A percentile compares a stretch with the other conserved stretches of the same genome.
Conservation (phyloP, 345 rosid genomes). For the Nephelium lappaceum region DNA sequence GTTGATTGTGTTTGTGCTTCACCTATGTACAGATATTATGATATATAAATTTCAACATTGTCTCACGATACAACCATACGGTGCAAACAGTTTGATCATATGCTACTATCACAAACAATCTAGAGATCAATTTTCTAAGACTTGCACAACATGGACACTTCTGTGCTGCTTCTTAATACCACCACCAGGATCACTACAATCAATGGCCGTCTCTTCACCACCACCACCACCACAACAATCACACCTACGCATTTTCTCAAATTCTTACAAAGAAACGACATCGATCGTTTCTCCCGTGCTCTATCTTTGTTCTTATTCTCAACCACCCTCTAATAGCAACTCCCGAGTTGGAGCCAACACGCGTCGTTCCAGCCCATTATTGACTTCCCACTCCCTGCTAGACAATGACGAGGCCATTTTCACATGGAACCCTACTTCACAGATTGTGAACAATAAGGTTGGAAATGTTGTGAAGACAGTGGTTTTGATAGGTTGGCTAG, state of each 20-base stretch:
- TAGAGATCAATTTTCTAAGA: too few species aligned
- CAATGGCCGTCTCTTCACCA: constrained; percentile 39
- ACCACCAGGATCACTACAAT: neutral
- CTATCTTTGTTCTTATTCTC: constrained; percentile 28
- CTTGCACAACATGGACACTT: constrained; percentile 43
- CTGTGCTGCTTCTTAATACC: constrained; percentile 30
- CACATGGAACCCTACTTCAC: constrained; percentile 55
- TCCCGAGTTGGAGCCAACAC: constrained; percentile 19
- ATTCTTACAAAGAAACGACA: constrained; percentile 12
- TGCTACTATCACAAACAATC: too few species aligned
- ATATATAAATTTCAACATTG: neutral
- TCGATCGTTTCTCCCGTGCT: constrained; percentile 29
- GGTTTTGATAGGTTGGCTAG: constrained; percentile 88
- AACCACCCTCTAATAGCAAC: constrained; percentile 19
- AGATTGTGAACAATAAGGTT: constrained; percentile 15
- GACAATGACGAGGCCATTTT: constrained; percentile 30
- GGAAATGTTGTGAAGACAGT: constrained; percentile 45
- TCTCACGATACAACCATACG: constrained; percentile 17
- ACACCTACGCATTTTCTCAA: constrained; percentile 9
- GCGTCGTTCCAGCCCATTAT: constrained; percentile 25
- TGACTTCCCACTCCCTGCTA: constrained; percentile 36
- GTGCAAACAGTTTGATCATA: too few species aligned
- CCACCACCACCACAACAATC: neutral
- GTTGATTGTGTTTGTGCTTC: too few species aligned
- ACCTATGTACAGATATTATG: too few species aligned